Conservation (phyloP, 768 basidiomycete genomes). For the Cyclocybe aegerita region DNA sequence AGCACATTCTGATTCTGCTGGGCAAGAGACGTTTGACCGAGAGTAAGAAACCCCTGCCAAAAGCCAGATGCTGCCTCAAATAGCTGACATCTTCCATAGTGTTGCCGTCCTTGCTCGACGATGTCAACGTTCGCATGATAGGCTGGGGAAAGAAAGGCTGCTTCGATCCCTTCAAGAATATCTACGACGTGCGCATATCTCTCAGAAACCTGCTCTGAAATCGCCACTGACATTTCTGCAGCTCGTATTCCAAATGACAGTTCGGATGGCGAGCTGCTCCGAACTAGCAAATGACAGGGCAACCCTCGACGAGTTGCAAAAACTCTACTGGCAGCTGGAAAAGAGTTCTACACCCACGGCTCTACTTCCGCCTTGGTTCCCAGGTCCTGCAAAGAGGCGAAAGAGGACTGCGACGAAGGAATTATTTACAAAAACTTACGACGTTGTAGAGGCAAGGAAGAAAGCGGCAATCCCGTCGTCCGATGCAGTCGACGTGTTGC, state of each 20-base stretch:
- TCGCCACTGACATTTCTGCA: conserved; percentile 1
- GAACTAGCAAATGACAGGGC: conserved; percentile 29
- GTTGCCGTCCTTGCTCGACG: conserved; percentile 20
- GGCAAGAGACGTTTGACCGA: conserved; percentile 21
- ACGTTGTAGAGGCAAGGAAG: conserved; percentile 27
- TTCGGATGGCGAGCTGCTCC: conserved; percentile 32
- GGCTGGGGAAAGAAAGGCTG: conserved; percentile 25
- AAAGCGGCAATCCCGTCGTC: conserved; percentile 19
- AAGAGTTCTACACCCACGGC: conserved; percentile 30
- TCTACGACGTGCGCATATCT: conserved; percentile 26
- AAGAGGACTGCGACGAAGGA: conserved; percentile 29
- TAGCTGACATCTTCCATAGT: conserved; percentile 3
- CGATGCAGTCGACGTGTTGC: conserved; percentile 36
- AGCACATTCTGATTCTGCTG: conserved; percentile 14
- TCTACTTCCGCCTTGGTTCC: conserved; percentile 35
- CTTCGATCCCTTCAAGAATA: conserved; percentile 31
- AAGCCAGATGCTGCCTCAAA: not conserved
- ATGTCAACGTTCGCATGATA: conserved; percentile 20
- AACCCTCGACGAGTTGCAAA: conserved; percentile 19
- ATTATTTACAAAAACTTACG: conserved; percentile 23
- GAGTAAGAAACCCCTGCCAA: conserved; percentile 9
- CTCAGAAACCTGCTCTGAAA: not conserved
- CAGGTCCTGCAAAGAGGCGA: conserved; percentile 25
- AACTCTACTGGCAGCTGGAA: conserved; percentile 31
- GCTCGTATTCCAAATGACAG: conserved; percentile 36